Evolutionary conservation across 1,284 basidiomycete genomes (phyloP).

Genomic region (Tausonia pullulans): DNA sequence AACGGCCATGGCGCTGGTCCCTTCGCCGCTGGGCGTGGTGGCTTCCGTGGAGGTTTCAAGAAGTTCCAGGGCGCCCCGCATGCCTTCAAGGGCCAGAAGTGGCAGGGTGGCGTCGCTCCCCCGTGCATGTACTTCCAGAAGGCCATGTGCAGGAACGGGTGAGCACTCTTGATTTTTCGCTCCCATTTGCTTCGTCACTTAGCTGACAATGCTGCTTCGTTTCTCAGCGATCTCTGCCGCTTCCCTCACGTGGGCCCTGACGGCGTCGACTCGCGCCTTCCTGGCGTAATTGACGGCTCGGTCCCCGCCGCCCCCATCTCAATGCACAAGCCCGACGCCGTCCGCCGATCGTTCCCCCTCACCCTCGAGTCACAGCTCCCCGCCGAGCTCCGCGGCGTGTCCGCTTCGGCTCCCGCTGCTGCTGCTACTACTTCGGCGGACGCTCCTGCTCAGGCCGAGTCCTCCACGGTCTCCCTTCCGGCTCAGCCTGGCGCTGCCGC

Average conservation of each 20-base stretch:
- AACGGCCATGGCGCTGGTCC: not conserved
- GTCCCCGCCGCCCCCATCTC: slow-evolving; percentile 15
- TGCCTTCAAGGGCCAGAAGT: slow-evolving; percentile 8
- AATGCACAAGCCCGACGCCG: not conserved
- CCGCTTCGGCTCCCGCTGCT: not conserved
- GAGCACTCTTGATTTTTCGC: not conserved
- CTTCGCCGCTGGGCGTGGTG: not conserved
- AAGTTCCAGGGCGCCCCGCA: not conserved
- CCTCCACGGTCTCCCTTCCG: not conserved
- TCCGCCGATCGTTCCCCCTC: not conserved
- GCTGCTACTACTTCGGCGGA: not conserved
- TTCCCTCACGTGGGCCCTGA: slow-evolving; percentile 15
- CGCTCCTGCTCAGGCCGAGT: not conserved
- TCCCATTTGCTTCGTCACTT: not conserved
- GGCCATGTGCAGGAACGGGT: slow-evolving; percentile 11
- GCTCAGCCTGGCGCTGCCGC: not conserved
- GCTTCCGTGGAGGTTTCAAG: slow-evolving; percentile 9
- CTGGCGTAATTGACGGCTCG: slow-evolving; percentile 16
- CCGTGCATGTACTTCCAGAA: slow-evolving; percentile 12
- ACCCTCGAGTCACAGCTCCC: too few species aligned
- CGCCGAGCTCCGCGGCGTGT: too few species aligned
- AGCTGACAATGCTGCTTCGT: not conserved
- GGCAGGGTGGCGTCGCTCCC: slow-evolving; percentile 10
- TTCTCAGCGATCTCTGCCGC: slow-evolving; percentile 6
- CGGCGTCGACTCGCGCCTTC: slow-evolving; percentile 14